A percentile compares a stretch with the other conserved stretches of the same genome.
Conservation (phyloP, 768 basidiomycete species). For the Tubosaeta brunneosetosa region DNA sequence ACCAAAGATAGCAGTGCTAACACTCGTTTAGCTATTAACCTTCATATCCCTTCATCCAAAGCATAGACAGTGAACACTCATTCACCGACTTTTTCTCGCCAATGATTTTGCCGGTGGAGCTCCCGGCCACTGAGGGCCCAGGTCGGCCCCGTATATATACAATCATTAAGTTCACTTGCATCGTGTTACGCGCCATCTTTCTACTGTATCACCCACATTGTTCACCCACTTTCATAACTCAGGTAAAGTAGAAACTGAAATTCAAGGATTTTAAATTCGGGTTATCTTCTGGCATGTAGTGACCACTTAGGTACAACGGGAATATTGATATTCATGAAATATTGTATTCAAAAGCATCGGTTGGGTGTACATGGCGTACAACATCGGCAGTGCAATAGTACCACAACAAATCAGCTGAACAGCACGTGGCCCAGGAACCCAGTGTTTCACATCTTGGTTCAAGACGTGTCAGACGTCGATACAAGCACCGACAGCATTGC, state of each 20-base stretch:
- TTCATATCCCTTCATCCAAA: constrained; percentile 83
- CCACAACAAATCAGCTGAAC: neutral
- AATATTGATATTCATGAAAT: neutral
- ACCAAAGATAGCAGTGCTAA: constrained; percentile 5
- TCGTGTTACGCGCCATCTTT: constrained; percentile 26
- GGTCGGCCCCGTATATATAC: constrained; percentile 32
- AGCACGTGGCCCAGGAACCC: neutral
- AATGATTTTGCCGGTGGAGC: constrained; percentile 4
- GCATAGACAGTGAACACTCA: constrained; percentile 38
- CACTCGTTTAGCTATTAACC: constrained; percentile 64
- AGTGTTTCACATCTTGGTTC: constrained; percentile 18
- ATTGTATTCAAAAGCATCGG: neutral
- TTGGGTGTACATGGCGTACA: constrained; percentile 1
- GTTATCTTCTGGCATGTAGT: neutral
- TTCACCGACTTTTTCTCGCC: constrained; percentile 6
- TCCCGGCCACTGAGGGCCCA: constrained; percentile 14
- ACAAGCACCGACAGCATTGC: neutral
- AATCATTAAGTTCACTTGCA: constrained; percentile 33
- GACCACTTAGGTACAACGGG: neutral
- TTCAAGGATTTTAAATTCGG: neutral
- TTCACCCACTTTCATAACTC: constrained; percentile 10
- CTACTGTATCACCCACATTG: constrained; percentile 31
- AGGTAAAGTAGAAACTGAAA: constrained; percentile 27
- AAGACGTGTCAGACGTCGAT: neutral
- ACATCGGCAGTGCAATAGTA: constrained; percentile 1